Percentiles rank a stretch among this genome's conserved stretches.
phyloP scores from a whole-genome alignment of 2,329 filamentous ascomycete species.

The Fusarium pilosicola region DNA sequence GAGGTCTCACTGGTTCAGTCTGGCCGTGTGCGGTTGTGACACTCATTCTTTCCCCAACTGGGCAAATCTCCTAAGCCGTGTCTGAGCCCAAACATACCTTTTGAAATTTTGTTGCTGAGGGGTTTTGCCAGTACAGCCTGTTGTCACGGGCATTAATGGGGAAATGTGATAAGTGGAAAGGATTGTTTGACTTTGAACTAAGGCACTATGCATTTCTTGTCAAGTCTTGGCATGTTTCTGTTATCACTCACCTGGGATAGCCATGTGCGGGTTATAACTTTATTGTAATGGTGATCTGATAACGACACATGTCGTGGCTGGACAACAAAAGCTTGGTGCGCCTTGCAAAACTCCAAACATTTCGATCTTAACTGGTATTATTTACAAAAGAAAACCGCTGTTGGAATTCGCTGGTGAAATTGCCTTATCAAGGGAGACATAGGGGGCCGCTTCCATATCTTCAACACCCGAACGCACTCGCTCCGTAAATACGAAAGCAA shows the following conservation, averaged over 20 bases:
- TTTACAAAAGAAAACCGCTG: background rate
- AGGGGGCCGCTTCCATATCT: background rate
- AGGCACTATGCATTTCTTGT: background rate
- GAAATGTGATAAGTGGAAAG: background rate
- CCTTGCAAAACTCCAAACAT: background rate
- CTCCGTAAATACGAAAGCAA: background rate
- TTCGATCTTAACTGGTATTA: background rate
- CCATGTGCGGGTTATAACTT: background rate
- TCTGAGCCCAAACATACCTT: background rate
- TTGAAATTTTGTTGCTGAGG: background rate
- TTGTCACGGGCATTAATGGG: background rate
- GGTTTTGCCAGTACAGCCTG: background rate
- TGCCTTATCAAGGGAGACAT: conserved; percentile 1
- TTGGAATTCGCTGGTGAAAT: background rate
- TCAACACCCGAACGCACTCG: background rate
- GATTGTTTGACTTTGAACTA: background rate
- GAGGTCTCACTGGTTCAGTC: background rate
- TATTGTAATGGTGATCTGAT: background rate
- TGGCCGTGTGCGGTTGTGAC: background rate
- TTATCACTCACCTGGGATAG: background rate
- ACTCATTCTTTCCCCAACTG: background rate
- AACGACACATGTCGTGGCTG: background rate
- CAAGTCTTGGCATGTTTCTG: background rate
- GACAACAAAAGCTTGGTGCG: background rate
- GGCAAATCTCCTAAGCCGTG: background rate